phyloP scores from a whole-genome alignment of 2,329 filamentous ascomycete species.

The Exutisphaerella laricina region DNA sequence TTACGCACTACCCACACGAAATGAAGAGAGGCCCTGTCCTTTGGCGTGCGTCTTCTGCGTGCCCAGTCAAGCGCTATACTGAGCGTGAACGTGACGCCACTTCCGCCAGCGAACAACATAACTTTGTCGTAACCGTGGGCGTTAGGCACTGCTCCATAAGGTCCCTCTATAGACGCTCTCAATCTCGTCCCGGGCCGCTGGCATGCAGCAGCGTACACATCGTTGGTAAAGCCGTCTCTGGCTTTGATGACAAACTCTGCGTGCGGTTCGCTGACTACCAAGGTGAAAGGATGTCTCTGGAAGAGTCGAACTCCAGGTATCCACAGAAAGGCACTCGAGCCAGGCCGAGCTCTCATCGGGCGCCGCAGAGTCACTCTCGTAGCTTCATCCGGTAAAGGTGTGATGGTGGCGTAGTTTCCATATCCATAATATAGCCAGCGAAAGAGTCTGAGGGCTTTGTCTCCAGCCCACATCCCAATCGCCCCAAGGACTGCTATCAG shows the following conservation, averaged over 20 bases:
- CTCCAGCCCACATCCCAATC: conserved; percentile 16
- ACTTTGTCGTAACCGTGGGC: conserved; percentile 56
- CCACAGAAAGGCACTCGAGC: conserved; percentile 24
- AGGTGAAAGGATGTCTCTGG: conserved; percentile 25
- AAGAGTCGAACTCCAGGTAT: conserved; percentile 17
- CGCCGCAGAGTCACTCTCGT: conserved; percentile 19
- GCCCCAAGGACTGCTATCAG: conserved; percentile 8
- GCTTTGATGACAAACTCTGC: conserved; percentile 22
- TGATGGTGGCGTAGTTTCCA: conserved; percentile 18
- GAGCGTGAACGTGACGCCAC: conserved; percentile 53
- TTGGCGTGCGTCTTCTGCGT: conserved; percentile 27
- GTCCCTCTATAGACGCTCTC: conserved; percentile 24
- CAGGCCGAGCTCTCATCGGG: conserved; percentile 14
- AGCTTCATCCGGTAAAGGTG: conserved; percentile 17
- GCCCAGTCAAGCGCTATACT: conserved; percentile 49
- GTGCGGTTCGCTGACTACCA: conserved; percentile 14
- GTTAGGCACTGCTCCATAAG: conserved; percentile 26
- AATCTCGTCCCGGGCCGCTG: conserved; percentile 13
- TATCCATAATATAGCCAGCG: conserved; percentile 19
- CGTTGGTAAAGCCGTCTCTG: conserved; percentile 21
- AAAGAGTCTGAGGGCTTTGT: conserved; percentile 17
- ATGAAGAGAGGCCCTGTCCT: conserved; percentile 46
- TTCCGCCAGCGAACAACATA: conserved; percentile 55
- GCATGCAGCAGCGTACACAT: conserved; percentile 18
- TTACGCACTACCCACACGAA: conserved; percentile 31